Evolutionary conservation across 1,284 basidiomycete species (phyloP), one percentile per base, ranked within the genome.

Genomic region (Sporisorium scitamineum): DNA sequence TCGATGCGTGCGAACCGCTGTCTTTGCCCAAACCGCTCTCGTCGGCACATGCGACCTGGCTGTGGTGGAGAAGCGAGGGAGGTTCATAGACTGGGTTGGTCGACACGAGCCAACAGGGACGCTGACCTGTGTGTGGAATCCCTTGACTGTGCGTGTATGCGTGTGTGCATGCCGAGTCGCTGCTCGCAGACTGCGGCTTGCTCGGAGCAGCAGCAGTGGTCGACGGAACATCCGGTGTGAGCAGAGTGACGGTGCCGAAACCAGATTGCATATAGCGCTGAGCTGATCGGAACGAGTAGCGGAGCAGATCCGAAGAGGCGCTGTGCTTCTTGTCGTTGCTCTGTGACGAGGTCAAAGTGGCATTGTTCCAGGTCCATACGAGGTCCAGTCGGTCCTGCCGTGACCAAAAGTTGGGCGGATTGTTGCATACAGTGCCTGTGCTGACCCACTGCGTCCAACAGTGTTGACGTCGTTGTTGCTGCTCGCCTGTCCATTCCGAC

Each of bases 221-320:
- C n/a, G 14, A 20, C 31, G 61, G 54, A 34, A 42, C 55, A 44
- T 73, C 70, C 24, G 64, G 70, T n/a, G 70, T 68, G 22, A 73
- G 57, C 6, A 73, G 52, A 4, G 45, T 57, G 54, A 73, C 58
- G 27, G 22, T 45, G 10, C 64, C 70, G 42, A 73, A 68, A 48
- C 70, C 70, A 41, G 32, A 24, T 10, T 50, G 60, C 44, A 73
- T 26, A 31, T 61, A 42, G 29, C 53, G 56, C 32, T 68, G 64
- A 22, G 70, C 70, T n/a, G 70, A 73, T 27, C 70, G 53, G n/a
- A 68, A 54, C 4, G 70, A 73, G 48, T 73, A 68, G 14, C 55
- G 51, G n/a, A 73, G 61, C 27, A 73, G 53, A 39, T 73, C 68
- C 41, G 55, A 52, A 7, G 54, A 24, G 9, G 39, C 3, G 37